Evolutionary conservation across 2,329 filamentous ascomycete species (phyloP).

Genomic region (Epichloe typhina): DNA sequence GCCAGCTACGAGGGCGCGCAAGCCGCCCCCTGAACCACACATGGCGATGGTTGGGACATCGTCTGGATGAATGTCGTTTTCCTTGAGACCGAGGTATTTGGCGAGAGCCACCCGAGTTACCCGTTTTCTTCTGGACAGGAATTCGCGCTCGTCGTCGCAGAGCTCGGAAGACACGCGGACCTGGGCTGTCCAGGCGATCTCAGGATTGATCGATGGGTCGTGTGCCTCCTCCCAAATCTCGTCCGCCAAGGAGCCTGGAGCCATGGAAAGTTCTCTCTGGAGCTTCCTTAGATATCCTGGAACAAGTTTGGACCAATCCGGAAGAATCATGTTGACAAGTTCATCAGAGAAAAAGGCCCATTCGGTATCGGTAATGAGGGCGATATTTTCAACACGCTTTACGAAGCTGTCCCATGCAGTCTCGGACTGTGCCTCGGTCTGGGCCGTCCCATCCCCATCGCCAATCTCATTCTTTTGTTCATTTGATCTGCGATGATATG

Average conservation of each 20-base stretch:
- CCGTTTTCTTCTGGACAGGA: slow-evolving; percentile 53
- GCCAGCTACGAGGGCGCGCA: slow-evolving; percentile 81
- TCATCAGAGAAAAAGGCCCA: slow-evolving; percentile 42
- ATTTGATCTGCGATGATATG: neutral
- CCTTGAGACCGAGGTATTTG: slow-evolving; percentile 65
- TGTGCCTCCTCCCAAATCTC: slow-evolving; percentile 90
- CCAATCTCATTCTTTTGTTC: slow-evolving; percentile 4
- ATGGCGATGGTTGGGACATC: slow-evolving; percentile 90
- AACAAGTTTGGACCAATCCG: slow-evolving; percentile 67
- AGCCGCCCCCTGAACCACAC: slow-evolving; percentile 89
- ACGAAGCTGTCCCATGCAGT: slow-evolving; percentile 37
- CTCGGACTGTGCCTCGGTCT: slow-evolving; percentile 14
- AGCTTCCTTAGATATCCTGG: slow-evolving; percentile 71
- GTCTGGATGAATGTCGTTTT: slow-evolving; percentile 75
- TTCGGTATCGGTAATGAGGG: slow-evolving; percentile 39
- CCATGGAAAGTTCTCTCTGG: slow-evolving; percentile 76
- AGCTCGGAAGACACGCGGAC: slow-evolving; percentile 74
- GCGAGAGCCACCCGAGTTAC: slow-evolving; percentile 63
- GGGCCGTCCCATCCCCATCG: slow-evolving; percentile 9
- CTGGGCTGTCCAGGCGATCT: slow-evolving; percentile 67
- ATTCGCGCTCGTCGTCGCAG: slow-evolving; percentile 71
- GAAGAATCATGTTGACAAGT: slow-evolving; percentile 60
- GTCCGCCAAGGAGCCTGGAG: slow-evolving; percentile 75
- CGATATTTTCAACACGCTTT: slow-evolving; percentile 37
- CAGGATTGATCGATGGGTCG: slow-evolving; percentile 70